These are phyloP conservation scores for Chionographis japonica DNA, from an alignment of 106 monocot species.

Conservation along the genomic window DNA sequence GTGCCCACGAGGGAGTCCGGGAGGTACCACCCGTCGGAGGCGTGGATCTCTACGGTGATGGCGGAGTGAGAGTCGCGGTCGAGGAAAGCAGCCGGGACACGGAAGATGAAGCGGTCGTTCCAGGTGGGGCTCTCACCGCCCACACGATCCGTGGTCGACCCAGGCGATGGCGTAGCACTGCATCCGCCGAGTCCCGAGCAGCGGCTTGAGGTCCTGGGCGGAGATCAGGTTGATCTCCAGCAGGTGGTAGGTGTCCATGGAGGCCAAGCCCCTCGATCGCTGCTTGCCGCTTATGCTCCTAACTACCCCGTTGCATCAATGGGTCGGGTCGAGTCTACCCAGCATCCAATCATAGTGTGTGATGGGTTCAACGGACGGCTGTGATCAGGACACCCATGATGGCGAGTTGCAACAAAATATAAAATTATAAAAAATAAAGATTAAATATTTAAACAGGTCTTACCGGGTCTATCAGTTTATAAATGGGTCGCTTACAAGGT, in stretches of 20 bases:
- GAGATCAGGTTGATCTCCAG: slow-evolving; percentile 66
- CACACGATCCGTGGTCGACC: slow-evolving; percentile 46
- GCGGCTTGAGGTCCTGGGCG: slow-evolving; percentile 52
- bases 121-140: slow-evolving; percentile 59
- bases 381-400: too few relatives aligned
- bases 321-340: too few relatives aligned
- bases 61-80: slow-evolving; percentile 2
- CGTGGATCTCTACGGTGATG: slow-evolving; percentile 18
- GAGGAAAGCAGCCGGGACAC: slow-evolving; percentile 1
- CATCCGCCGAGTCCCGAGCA: slow-evolving; percentile 16
- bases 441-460: too few relatives aligned
- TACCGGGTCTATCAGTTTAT: too few relatives aligned
- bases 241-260: slow-evolving; percentile 12
- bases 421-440: too few relatives aligned
- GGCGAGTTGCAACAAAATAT: too few relatives aligned
- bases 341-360: too few relatives aligned
- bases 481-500: too few relatives aligned
- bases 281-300: too few relatives aligned
- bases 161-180: slow-evolving; percentile 55
- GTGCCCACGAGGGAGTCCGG: slow-evolving; percentile 34
- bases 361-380: too few relatives aligned
- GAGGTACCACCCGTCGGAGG: slow-evolving; percentile 24
- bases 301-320: too few relatives aligned
- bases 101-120: slow-evolving; percentile 44
- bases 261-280: not conserved